Evolutionary conservation across 495 filamentous ascomycete genomes (phyloP), one percentile per base, ranked within the genome.

Genomic region (Durotheca rogersii): DNA sequence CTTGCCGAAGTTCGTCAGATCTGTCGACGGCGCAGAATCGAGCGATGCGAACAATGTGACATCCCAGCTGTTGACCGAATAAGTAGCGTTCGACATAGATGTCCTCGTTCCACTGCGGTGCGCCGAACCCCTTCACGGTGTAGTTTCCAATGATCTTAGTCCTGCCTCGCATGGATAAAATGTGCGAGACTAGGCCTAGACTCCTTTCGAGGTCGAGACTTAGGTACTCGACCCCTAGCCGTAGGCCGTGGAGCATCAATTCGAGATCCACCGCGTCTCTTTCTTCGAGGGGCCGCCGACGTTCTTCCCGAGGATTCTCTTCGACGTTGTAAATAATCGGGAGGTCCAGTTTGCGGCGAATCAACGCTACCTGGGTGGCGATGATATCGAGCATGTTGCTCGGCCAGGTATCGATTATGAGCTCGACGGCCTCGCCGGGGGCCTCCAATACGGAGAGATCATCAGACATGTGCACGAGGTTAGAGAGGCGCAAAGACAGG

Each of bases 111-210:
- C 88, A 93, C 9, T 79, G 67, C 1, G 70, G 66, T 1, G 73
- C 73, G 0, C 72, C 71, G 17, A 80, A 62, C 31, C 79, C 64
- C 27, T 67, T 70, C 41, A 81, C 69, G 55, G 78, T 65, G 50
- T 74, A 78, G 53, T 86, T 81, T 5, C 84, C 88, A 42, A 91
- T 87, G n/a, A 89, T 78, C 51, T 87, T 88, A 1, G 86, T 87
- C 18, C 74, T 74, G 1, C 88, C 87, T 45, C 80, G 78, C 51
- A 64, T 72, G 15, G 67, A 60, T 7, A 89, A 67, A 32, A 88
- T 68, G 9, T 74, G 73, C 9, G 74, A 67, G 6, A 85, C 62
- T 2, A 75, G 60, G 0, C 71, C 66, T 1, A 83, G 66, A 31
- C 76, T 70, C 32, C 82, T 74, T 18, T 74, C 75, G 7, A 90